A percentile compares a stretch with the other conserved stretches of the same genome.
Conservation (phyloP, 2,329 filamentous ascomycete species). For the Penicillium sp. region DNA sequence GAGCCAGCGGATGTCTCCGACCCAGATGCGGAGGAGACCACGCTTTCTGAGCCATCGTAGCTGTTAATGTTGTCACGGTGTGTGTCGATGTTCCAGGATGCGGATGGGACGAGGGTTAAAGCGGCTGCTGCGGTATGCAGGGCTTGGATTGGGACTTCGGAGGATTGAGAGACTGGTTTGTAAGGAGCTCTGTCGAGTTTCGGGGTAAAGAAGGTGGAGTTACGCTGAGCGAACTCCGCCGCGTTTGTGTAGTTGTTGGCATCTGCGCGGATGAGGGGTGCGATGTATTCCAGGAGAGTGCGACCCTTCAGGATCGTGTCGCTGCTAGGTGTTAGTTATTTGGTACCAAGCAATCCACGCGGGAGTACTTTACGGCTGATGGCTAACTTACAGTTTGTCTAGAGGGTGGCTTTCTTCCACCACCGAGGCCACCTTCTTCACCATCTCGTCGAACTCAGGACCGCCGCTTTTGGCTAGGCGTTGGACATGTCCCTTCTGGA, state of each 20-base stretch:
- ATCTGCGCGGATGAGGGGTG: constrained; percentile 52
- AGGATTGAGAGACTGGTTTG: constrained; percentile 14
- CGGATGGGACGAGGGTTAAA: constrained; percentile 40
- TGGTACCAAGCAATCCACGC: neutral
- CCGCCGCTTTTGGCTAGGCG: constrained; percentile 47
- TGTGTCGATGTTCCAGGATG: constrained; percentile 40
- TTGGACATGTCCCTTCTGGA: constrained; percentile 70
- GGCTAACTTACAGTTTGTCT: constrained; percentile 29
- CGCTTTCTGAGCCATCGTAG: constrained; percentile 27
- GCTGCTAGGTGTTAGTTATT: constrained; percentile 15
- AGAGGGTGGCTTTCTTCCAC: constrained; percentile 22
- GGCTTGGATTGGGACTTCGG: constrained; percentile 30
- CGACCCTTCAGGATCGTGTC: constrained; percentile 30
- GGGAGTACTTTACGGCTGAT: neutral
- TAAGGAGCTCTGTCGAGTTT: constrained; percentile 26
- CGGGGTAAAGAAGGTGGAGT: constrained; percentile 57
- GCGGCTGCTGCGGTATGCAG: constrained; percentile 46
- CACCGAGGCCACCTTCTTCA: constrained; percentile 30
- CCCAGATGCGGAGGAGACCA: constrained; percentile 3
- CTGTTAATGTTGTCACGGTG: constrained; percentile 40
- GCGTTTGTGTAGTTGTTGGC: constrained; percentile 58
- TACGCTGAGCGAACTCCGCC: constrained; percentile 53
- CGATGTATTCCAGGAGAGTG: constrained; percentile 47
- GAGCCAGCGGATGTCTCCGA: constrained; percentile 5
- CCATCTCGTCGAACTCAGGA: constrained; percentile 39